Percentiles rank a stretch among this genome's conserved stretches.
Conservation (phyloP, 2,329 filamentous ascomycete genomes). For the Ramichloridium luteum region DNA sequence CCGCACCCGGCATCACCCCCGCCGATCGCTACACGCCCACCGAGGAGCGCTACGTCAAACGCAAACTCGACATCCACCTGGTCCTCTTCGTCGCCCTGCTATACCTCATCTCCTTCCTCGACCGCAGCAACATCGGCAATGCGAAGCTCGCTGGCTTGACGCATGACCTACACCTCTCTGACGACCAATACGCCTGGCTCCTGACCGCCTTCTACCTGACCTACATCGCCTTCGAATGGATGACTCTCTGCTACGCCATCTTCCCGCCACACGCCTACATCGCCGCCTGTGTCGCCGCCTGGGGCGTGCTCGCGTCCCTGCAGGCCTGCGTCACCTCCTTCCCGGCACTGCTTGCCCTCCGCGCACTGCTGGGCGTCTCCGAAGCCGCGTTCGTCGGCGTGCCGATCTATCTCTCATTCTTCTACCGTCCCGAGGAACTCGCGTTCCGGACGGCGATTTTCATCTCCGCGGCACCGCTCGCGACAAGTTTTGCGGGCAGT, state of each 20-base stretch:
- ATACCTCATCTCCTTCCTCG: constrained; percentile 75
- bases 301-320: constrained; percentile 67
- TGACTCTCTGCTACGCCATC: constrained; percentile 46
- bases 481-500: constrained; percentile 58
- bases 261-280: constrained; percentile 52
- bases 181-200: constrained; percentile 48
- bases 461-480: constrained; percentile 58
- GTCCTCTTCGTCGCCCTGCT: constrained; percentile 71
- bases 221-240: constrained; percentile 54
- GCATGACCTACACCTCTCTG: constrained; percentile 42
- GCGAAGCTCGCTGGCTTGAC: constrained; percentile 48
- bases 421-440: constrained; percentile 56
- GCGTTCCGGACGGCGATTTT: constrained; percentile 79
- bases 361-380: constrained; percentile 41
- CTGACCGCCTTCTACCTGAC: constrained; percentile 52
- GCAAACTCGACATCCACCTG: constrained; percentile 64
- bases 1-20: constrained; percentile 23
- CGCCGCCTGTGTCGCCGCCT: constrained; percentile 54
- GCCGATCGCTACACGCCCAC: constrained; percentile 48
- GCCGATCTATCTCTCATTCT: constrained; percentile 52
- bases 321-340: constrained; percentile 42
- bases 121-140: constrained; percentile 68
- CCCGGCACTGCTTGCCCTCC: constrained; percentile 50
- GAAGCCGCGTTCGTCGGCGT: constrained; percentile 55
- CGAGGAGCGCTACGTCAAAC: constrained; percentile 42